Evolutionary conservation across 306 rosid species (phyloP).

Genomic region (Cicer yamashitae): DNA sequence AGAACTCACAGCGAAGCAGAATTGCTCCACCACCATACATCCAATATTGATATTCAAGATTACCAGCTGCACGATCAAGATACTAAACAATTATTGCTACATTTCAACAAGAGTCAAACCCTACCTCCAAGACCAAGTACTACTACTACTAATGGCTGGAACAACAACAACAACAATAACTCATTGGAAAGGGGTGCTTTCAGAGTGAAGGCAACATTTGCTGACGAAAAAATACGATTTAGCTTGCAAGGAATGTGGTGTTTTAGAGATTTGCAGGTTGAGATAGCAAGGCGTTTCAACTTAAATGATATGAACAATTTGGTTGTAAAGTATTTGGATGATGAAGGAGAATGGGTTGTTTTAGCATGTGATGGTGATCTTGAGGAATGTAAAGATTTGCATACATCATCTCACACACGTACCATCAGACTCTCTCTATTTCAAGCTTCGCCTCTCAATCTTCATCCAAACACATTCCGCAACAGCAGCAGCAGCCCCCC

Average conservation of each 20-base stretch:
- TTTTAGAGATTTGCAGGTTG: slow-evolving; percentile 55
- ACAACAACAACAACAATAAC: not conserved
- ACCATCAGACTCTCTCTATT: slow-evolving; percentile 62
- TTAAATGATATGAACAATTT: slow-evolving; percentile 50
- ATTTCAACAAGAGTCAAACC: slow-evolving; percentile 6
- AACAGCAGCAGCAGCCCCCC: slow-evolving; percentile 36
- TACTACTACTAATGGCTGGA: slow-evolving; percentile 24
- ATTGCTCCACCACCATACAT: slow-evolving; percentile 6
- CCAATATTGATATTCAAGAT: slow-evolving; percentile 11
- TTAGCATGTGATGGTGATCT: slow-evolving; percentile 65
- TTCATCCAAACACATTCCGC: slow-evolving; percentile 40
- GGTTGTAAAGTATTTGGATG: slow-evolving; percentile 59
- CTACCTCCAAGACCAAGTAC: slow-evolving; percentile 36
- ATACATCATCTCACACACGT: slow-evolving; percentile 55
- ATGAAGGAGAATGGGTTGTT: slow-evolving; percentile 61
- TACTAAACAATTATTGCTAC: slow-evolving; percentile 42
- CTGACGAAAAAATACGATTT: slow-evolving; percentile 60
- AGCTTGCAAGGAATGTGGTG: slow-evolving; percentile 57
- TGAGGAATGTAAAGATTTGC: slow-evolving; percentile 62
- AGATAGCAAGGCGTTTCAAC: slow-evolving; percentile 63
- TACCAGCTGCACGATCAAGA: slow-evolving; percentile 39
- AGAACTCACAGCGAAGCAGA: slow-evolving; percentile 45
- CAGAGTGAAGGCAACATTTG: slow-evolving; percentile 64
- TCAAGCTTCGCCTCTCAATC: slow-evolving; percentile 51
- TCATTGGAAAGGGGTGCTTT: slow-evolving; percentile 41